Evolutionary conservation across 208 protist species (phyloP), one percentile per base, ranked within the genome.

Genomic region (Trypanosoma mega): DNA sequence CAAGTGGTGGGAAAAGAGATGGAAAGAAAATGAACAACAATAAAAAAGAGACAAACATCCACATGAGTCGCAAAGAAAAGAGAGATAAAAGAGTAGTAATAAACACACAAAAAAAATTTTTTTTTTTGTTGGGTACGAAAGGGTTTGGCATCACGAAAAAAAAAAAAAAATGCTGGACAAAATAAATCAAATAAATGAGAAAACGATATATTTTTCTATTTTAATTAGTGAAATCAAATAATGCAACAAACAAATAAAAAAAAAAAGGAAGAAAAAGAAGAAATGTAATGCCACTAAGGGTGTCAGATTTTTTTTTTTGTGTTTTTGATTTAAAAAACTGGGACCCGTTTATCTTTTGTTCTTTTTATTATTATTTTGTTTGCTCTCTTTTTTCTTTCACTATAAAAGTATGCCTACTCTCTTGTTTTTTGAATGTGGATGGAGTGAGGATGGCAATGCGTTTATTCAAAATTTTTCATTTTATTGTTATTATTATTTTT

Each of bases 351-450:
- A 12, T 62, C 44, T 31, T 54, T 62, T 58, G 9, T 58, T 52
- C 9, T 31, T 21, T 54, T 58, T 39, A 8, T 62, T 52, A 9
- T 23, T 62, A 12, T 54, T 58, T 11, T 52, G 9, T 37, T 52
- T 21, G 49, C 9, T 58, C 54, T 9, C 45, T 62, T 52, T 58
- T 62, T 23, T 54, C 54, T 24, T 43, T 52, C n/a, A n/a, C n/a
- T n/a, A n/a, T n/a, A n/a, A n/a, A n/a, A n/a, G n/a, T n/a, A n/a
- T n/a, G n/a, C n/a, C n/a, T n/a, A n/a, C n/a, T n/a, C n/a, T n/a
- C n/a, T n/a, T n/a, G n/a, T n/a, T n/a, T n/a, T n/a, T n/a, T n/a
- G n/a, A n/a, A n/a, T n/a, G n/a, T n/a, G n/a, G n/a, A n/a, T n/a
- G n/a, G n/a, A n/a, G n/a, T n/a, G n/a, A n/a, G n/a, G n/a, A n/a